Conservation (phyloP, 23 red algal species). For the Gracilaria caudata region DNA sequence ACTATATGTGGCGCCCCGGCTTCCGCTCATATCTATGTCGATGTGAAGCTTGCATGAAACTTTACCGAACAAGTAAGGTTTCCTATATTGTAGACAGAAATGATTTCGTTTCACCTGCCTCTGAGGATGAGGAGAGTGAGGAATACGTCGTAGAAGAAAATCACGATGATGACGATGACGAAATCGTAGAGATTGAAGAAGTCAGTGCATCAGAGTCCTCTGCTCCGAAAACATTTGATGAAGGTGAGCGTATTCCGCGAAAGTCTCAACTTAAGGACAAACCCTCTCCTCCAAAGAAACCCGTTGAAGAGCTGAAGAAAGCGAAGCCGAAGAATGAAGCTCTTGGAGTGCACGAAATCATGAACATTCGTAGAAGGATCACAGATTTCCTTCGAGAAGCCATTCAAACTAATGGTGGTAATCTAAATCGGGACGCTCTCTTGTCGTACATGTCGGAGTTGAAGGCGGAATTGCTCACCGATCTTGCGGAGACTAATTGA, state of each 20-base stretch:
- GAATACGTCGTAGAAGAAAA: neutral
- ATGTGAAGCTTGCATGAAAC: slow-evolving; percentile 44
- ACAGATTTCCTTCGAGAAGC: slow-evolving; percentile 46
- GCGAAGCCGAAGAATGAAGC: neutral
- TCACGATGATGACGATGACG: neutral
- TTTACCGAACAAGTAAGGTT: slow-evolving; percentile 33
- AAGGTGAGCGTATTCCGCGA: slow-evolving; percentile 46
- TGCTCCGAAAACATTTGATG: neutral
- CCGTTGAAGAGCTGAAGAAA: neutral
- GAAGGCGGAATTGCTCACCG: slow-evolving; percentile 39
- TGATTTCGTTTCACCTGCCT: slow-evolving; percentile 44
- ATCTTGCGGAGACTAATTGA: neutral
- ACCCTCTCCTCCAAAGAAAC: neutral
- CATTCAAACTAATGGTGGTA: slow-evolving; percentile 64
- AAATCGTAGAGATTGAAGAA: slow-evolving; percentile 1
- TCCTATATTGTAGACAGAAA: slow-evolving; percentile 35
- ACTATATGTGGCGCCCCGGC: slow-evolving; percentile 58
- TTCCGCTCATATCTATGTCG: slow-evolving; percentile 52
- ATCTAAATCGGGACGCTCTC: slow-evolving; percentile 26
- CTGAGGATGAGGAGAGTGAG: slow-evolving; percentile 37
- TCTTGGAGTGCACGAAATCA: slow-evolving; percentile 32
- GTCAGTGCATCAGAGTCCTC: neutral
- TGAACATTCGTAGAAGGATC: slow-evolving; percentile 51
- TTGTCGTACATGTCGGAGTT: slow-evolving; percentile 41
- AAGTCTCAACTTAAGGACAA: slow-evolving; percentile 4